phyloP scores from a whole-genome alignment of 352 stramenopile genomes.

The Peronospora belbahrii region DNA sequence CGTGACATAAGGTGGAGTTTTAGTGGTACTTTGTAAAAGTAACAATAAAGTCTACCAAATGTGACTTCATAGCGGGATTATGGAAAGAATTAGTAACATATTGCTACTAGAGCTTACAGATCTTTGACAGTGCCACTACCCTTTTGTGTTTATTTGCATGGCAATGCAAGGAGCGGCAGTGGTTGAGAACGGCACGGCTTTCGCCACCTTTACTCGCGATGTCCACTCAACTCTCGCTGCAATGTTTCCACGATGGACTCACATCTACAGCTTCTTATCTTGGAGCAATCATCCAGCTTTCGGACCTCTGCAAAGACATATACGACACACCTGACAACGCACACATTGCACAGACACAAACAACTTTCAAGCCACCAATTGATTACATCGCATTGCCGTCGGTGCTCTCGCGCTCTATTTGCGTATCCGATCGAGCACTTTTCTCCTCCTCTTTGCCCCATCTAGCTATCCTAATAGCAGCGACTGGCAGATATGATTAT shows the following conservation, averaged over 20 bases:
- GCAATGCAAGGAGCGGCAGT: too few relatives aligned
- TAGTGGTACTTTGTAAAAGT: background rate
- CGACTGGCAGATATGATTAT: background rate
- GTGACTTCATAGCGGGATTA: too few relatives aligned
- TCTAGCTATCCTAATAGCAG: conserved; percentile 22
- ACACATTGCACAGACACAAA: background rate
- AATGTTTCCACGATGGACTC: background rate
- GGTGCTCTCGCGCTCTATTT: conserved; percentile 11
- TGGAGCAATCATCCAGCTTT: background rate
- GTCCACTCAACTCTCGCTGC: conserved; percentile 3
- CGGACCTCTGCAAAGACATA: background rate
- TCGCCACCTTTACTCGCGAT: conserved; percentile 10
- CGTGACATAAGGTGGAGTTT: too few relatives aligned
- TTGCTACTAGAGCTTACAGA: too few relatives aligned
- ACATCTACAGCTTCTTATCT: background rate
- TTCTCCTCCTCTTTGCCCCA: background rate
- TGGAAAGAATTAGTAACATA: too few relatives aligned
- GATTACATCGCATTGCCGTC: conserved; percentile 28
- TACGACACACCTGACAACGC: background rate
- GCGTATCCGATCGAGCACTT: conserved; percentile 8
- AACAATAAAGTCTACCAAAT: too few relatives aligned
- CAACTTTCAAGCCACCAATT: conserved; percentile 20
- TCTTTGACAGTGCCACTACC: too few relatives aligned
- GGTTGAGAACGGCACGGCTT: too few relatives aligned
- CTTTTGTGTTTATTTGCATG: too few relatives aligned